Evolutionary conservation across 495 filamentous ascomycete species (phyloP).

Genomic region (Talaromyces liani): DNA sequence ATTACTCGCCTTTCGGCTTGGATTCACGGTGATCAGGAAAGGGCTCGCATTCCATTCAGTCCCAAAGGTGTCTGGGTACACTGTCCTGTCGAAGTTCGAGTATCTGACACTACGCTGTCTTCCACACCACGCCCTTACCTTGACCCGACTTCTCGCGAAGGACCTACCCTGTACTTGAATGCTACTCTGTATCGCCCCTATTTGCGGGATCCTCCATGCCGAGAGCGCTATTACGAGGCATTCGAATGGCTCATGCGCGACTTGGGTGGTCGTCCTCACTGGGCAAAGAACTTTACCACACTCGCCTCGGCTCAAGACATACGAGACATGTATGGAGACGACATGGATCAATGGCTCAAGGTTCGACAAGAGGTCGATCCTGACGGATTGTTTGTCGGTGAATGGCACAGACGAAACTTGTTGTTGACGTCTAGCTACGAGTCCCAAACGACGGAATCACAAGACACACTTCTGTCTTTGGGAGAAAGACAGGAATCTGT

Average conservation of each 20-base stretch:
- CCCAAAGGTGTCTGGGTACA: conserved; percentile 78
- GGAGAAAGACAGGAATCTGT: conserved; percentile 36
- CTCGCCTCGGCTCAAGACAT: conserved; percentile 40
- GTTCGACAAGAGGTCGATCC: conserved; percentile 73
- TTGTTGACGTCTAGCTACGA: conserved; percentile 27
- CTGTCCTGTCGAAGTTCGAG: conserved; percentile 87
- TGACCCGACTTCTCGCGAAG: conserved; percentile 59
- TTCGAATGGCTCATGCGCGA: conserved; percentile 97
- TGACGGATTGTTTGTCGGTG: conserved; percentile 83
- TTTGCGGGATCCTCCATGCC: conserved; percentile 68
- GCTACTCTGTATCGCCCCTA: conserved; percentile 94
- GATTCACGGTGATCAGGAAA: conserved; percentile 58
- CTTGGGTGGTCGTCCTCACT: conserved; percentile 83
- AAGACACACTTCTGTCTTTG: conserved; percentile 24
- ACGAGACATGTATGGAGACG: conserved; percentile 40
- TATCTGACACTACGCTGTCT: conserved; percentile 61
- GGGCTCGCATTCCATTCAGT: conserved; percentile 67
- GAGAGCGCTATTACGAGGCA: conserved; percentile 76
- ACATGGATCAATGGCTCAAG: conserved; percentile 56
- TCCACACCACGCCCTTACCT: conserved; percentile 61
- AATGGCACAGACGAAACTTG: conserved; percentile 77
- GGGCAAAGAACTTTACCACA: conserved; percentile 85
- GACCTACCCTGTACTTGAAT: conserved; percentile 87
- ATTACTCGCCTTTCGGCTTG: conserved; percentile 76
- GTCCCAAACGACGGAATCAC: conserved; percentile 9